These are phyloP conservation scores for Penicillium alfredii DNA, from an alignment of 495 filamentous ascomycete species.

Conservation along the genomic window DNA sequence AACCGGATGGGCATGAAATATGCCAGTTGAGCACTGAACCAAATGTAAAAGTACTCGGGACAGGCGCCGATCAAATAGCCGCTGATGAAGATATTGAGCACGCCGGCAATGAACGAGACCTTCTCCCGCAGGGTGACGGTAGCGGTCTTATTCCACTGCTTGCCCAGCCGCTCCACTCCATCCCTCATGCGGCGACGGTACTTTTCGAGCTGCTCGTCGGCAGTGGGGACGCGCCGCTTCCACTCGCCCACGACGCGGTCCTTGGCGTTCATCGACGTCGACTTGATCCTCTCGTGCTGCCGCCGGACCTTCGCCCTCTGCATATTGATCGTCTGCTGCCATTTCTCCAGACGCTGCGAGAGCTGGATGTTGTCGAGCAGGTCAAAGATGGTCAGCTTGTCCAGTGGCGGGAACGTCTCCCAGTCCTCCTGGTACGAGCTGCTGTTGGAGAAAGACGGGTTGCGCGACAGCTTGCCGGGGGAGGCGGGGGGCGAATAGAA, in stretches of 20 bases:
- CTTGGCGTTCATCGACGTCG: conserved; percentile 47
- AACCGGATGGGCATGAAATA: conserved; percentile 97
- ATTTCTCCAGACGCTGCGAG: conserved; percentile 78
- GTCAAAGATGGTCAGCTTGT: conserved; percentile 87
- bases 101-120: conserved; percentile 89
- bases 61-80: conserved; percentile 86
- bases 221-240: conserved; percentile 71
- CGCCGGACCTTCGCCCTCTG: conserved; percentile 80
- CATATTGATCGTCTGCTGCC: conserved; percentile 70
- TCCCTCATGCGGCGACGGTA: conserved; percentile 81
- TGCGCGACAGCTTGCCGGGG: conserved; percentile 53
- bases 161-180: conserved; percentile 79
- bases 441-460: conserved; percentile 68
- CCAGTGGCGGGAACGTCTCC: conserved; percentile 82
- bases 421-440: conserved; percentile 83
- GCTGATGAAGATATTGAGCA: conserved; percentile 94
- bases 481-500: conserved; percentile 32
- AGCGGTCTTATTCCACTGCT: conserved; percentile 82
- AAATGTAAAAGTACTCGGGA: conserved; percentile 82
- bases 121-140: conserved; percentile 88
- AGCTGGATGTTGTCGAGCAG: conserved; percentile 90
- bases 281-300: conserved; percentile 70
- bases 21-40: conserved; percentile 79
- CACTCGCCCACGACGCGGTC: conserved; percentile 84
- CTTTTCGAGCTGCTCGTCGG: conserved; percentile 87